Conservation (phyloP, 805 yeast genomes). For the Candida parachauliodes region DNA sequence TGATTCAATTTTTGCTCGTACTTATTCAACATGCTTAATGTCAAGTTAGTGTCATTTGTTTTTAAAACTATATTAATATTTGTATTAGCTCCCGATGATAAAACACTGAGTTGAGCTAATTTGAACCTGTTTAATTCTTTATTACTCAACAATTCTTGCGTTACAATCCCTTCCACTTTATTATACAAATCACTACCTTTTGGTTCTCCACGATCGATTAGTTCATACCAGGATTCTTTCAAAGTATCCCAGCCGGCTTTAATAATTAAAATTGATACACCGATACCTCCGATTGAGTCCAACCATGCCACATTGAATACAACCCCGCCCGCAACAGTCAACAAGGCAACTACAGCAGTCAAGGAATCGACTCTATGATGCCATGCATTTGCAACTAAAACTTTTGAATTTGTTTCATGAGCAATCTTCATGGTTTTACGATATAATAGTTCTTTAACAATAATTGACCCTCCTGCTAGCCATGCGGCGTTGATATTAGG, state of each 20-base stretch:
- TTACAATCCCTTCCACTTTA: slow-evolving; percentile 37
- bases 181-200: slow-evolving; percentile 47
- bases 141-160: slow-evolving; percentile 21
- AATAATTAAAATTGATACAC: slow-evolving; percentile 78
- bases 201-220: slow-evolving; percentile 69
- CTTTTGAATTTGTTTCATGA: slow-evolving; percentile 73
- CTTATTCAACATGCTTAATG: slow-evolving; percentile 25
- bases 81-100: slow-evolving; percentile 59
- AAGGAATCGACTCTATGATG: slow-evolving; percentile 94
- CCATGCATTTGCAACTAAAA: slow-evolving; percentile 96
- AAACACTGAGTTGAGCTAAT: slow-evolving; percentile 42
- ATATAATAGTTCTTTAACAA: slow-evolving; percentile 83
- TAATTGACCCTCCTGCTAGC: slow-evolving; percentile 88
- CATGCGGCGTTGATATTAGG: slow-evolving; percentile 89
- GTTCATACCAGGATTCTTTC: slow-evolving; percentile 64
- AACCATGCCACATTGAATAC: slow-evolving; percentile 75
- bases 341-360: slow-evolving; percentile 86
- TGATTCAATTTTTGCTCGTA: slow-evolving; percentile 31
- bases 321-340: slow-evolving; percentile 83
- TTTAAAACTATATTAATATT: slow-evolving; percentile 30
- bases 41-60: slow-evolving; percentile 25
- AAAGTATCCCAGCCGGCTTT: slow-evolving; percentile 82
- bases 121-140: slow-evolving; percentile 25
- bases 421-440: slow-evolving; percentile 83
- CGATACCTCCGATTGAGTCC: slow-evolving; percentile 88